Percentiles rank a stretch among this genome's conserved stretches.
These are phyloP conservation scores for Diplosphaera chodatii DNA, from an alignment of 139 green algal genomes.

Conservation along the genomic window DNA sequence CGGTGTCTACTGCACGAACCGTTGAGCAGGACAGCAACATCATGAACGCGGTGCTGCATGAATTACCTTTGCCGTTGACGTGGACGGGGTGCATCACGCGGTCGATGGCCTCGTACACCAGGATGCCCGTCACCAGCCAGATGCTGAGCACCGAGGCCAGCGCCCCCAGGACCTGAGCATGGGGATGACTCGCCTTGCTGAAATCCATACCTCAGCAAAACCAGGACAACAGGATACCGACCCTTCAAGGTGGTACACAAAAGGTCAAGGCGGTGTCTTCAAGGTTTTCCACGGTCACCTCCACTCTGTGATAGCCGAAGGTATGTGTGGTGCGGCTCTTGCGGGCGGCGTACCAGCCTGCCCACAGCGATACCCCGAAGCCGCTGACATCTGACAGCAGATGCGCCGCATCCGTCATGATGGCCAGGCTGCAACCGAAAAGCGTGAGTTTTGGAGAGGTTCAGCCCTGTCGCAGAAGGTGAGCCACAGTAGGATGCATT, in stretches of 20 bases:
- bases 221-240: too few relatives aligned
- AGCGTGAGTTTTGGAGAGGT: background rate
- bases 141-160: slow-evolving; percentile 79
- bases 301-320: slow-evolving; percentile 75
- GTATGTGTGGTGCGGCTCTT: slow-evolving; percentile 14
- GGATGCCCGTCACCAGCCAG: slow-evolving; percentile 83
- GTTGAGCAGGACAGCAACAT: too few relatives aligned
- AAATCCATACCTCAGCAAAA: too few relatives aligned
- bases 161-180: slow-evolving; percentile 79
- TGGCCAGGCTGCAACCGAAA: slow-evolving; percentile 66
- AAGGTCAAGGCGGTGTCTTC: too few relatives aligned
- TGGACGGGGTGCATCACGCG: slow-evolving; percentile 49
- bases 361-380: slow-evolving; percentile 80
- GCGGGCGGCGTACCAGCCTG: slow-evolving; percentile 23
- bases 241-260: too few relatives aligned
- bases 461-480: too few relatives aligned
- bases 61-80: slow-evolving; percentile 74
- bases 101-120: slow-evolving; percentile 81
- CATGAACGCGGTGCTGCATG: too few relatives aligned
- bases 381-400: slow-evolving; percentile 86
- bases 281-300: slow-evolving; percentile 74
- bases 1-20: too few relatives aligned
- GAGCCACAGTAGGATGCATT: too few relatives aligned
- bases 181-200: too few relatives aligned
- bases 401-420: slow-evolving; percentile 92